Conservation (phyloP, 306 rosid species). For the Ormosia semicastrata region DNA sequence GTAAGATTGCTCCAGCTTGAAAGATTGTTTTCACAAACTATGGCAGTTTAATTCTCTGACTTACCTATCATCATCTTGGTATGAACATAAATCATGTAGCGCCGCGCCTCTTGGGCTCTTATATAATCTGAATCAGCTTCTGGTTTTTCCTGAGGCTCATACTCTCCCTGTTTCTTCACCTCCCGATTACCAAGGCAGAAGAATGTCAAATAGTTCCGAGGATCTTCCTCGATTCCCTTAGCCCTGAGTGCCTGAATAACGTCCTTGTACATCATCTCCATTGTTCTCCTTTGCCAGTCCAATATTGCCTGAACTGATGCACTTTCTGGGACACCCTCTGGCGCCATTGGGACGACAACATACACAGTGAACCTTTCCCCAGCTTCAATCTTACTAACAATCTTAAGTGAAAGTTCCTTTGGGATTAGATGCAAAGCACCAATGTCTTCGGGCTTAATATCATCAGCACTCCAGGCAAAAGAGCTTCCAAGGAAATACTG, state of each 20-base stretch:
- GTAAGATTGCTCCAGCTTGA: background rate
- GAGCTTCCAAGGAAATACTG: constrained; percentile 81
- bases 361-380: constrained; percentile 70
- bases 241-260: constrained; percentile 54
- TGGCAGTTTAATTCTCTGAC: constrained; percentile 1
- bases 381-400: constrained; percentile 69
- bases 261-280: constrained; percentile 79
- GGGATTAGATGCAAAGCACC: constrained; percentile 71
- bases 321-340: constrained; percentile 74
- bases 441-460: constrained; percentile 63
- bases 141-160: constrained; percentile 59
- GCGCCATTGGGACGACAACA: constrained; percentile 78
- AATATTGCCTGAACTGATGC: constrained; percentile 79
- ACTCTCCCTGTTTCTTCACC: constrained; percentile 66
- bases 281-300: constrained; percentile 77
- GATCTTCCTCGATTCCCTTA: constrained; percentile 62
- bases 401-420: constrained; percentile 72
- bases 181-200: constrained; percentile 82
- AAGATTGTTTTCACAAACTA: constrained; percentile 6
- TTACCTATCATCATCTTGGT: constrained; percentile 80
- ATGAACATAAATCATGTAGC: constrained; percentile 81
- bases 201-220: constrained; percentile 73
- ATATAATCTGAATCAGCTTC: constrained; percentile 57
- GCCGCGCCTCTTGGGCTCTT: constrained; percentile 63
- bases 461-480: constrained; percentile 52